phyloP scores from a whole-genome alignment of 768 basidiomycete species.

The Kwoniella sp. region DNA sequence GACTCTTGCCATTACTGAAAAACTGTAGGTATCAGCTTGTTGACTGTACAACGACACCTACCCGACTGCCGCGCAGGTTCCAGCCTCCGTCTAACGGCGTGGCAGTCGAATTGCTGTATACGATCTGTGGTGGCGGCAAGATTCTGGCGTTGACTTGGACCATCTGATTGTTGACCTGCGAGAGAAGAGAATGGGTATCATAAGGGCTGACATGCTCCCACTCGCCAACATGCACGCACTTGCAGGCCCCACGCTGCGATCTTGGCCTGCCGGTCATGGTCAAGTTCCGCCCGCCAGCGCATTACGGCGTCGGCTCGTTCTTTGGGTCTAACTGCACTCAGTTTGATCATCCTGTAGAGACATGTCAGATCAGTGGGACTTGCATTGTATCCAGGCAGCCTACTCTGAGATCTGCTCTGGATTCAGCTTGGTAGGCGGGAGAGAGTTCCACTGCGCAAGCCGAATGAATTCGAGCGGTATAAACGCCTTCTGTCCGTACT shows the following conservation, averaged over 20 bases:
- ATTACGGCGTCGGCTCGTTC: conserved; percentile 17
- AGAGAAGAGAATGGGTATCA: neutral
- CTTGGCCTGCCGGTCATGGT: conserved; percentile 36
- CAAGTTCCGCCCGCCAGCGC: conserved; percentile 43
- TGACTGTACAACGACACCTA: conserved; percentile 2
- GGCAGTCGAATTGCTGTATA: conserved; percentile 25
- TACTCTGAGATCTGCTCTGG: conserved; percentile 45
- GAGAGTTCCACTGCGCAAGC: conserved; percentile 42
- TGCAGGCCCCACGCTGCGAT: conserved; percentile 46
- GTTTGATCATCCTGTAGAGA: conserved; percentile 43
- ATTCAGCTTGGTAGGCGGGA: conserved; percentile 42
- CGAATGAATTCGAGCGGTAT: conserved; percentile 47
- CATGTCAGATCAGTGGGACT: too few relatives aligned
- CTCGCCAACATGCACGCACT: conserved; percentile 9
- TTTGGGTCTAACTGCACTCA: conserved; percentile 29
- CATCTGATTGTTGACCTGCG: conserved; percentile 36
- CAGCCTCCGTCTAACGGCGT: conserved; percentile 36
- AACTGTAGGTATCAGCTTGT: conserved; percentile 16
- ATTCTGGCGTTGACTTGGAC: conserved; percentile 41
- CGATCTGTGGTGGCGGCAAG: conserved; percentile 35
- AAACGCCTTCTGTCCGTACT: conserved; percentile 46
- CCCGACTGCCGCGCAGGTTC: conserved; percentile 43
- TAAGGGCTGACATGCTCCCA: too few relatives aligned
- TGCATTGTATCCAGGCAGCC: conserved; percentile 4
- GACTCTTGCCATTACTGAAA: conserved; percentile 27